phyloP scores from a whole-genome alignment of 495 filamentous ascomycete genomes.

The Lepidopterella palustris region DNA sequence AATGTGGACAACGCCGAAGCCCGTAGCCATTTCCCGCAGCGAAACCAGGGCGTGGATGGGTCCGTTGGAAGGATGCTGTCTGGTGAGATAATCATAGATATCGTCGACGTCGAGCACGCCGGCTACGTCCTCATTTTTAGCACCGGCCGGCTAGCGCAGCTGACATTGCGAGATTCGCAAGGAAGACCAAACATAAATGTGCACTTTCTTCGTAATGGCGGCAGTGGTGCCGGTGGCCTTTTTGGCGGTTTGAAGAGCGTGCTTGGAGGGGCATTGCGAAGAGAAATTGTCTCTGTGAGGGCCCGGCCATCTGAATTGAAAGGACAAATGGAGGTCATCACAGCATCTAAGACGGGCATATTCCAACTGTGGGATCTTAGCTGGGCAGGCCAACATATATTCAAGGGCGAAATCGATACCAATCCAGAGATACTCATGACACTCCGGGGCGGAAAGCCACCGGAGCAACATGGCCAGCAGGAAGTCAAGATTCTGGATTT shows the following conservation, averaged over 20 bases:
- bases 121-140: constrained; percentile 80
- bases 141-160: constrained; percentile 74
- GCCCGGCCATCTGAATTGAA: constrained; percentile 60
- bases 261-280: constrained; percentile 53
- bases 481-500: constrained; percentile 44
- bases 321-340: constrained; percentile 78
- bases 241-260: constrained; percentile 54
- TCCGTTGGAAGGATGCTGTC: constrained; percentile 63
- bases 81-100: constrained; percentile 67
- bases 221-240: constrained; percentile 52
- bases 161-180: constrained; percentile 76
- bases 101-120: constrained; percentile 76
- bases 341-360: constrained; percentile 64
- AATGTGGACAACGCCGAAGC: constrained; percentile 77
- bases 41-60: constrained; percentile 68
- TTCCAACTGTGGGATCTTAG: constrained; percentile 83
- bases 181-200: constrained; percentile 72
- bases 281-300: constrained; percentile 69
- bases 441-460: constrained; percentile 9
- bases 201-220: constrained; percentile 61
- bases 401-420: constrained; percentile 48
- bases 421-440: constrained; percentile 38
- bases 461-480: constrained; percentile 17
- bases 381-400: constrained; percentile 62
- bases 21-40: constrained; percentile 66